Evolutionary conservation across 768 basidiomycete genomes (phyloP).

Genomic region (Pleurotus sapidus): DNA sequence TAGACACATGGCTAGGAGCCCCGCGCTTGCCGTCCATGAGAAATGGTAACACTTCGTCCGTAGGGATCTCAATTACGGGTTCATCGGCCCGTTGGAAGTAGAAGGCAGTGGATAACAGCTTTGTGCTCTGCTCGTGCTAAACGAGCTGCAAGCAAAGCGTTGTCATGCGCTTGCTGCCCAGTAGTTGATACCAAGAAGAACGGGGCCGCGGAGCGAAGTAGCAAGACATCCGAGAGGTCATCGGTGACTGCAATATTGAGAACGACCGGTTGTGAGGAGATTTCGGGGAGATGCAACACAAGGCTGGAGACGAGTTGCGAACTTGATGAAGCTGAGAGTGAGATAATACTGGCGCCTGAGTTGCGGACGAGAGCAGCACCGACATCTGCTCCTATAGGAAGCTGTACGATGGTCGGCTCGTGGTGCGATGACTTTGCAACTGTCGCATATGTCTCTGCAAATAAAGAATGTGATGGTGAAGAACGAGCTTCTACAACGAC

Average conservation of each 20-base stretch:
- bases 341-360: constrained; percentile 42
- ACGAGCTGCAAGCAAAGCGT: constrained; percentile 82
- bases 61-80: constrained; percentile 47
- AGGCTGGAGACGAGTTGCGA: constrained; percentile 55
- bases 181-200: constrained; percentile 80
- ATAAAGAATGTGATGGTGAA: constrained; percentile 37
- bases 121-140: constrained; percentile 68
- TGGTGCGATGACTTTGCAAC: constrained; percentile 30
- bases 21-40: constrained; percentile 44
- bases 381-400: constrained; percentile 67
- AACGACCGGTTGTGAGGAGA: constrained; percentile 64
- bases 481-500: constrained; percentile 58
- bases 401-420: constrained; percentile 40
- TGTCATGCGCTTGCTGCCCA: constrained; percentile 82
- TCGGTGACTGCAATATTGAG: constrained; percentile 64
- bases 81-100: constrained; percentile 41
- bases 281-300: constrained; percentile 65
- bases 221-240: constrained; percentile 72
- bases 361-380: constrained; percentile 55
- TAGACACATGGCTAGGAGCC: constrained; percentile 26
- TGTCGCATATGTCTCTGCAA: constrained; percentile 35
- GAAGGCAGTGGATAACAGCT: constrained; percentile 87
- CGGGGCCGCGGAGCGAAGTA: constrained; percentile 76
- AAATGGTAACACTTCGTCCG: constrained; percentile 60
- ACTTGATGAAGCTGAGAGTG: constrained; percentile 52